Evolutionary conservation across 306 rosid species (phyloP).

Genomic region (Glycine soja): DNA sequence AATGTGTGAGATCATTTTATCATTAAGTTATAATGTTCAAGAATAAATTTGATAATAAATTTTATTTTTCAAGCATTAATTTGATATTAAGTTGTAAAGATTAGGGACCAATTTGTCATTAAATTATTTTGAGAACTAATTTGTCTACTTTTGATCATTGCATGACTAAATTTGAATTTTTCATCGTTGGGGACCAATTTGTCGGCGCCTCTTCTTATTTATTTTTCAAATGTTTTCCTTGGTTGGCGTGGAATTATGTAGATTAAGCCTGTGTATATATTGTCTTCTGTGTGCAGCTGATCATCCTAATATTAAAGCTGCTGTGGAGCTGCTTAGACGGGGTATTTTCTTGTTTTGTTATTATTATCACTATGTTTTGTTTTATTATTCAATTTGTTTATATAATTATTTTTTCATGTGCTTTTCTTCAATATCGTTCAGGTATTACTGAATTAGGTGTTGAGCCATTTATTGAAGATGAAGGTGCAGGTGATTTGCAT

Average conservation of each 20-base stretch:
- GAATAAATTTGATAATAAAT: no score
- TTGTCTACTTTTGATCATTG: no score
- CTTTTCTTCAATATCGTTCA: constrained; percentile 37
- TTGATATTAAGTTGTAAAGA: no score
- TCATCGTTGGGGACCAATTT: no score
- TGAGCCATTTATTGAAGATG: constrained; percentile 84
- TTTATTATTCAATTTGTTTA: background rate
- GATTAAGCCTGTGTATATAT: constrained; percentile 19
- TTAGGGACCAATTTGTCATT: no score
- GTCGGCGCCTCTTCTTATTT: no score
- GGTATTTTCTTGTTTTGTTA: constrained; percentile 55
- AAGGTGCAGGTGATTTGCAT: constrained; percentile 79
- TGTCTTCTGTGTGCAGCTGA: constrained; percentile 66
- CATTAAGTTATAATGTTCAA: no score
- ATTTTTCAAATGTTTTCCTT: background rate
- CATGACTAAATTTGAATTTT: no score
- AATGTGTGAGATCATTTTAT: no score
- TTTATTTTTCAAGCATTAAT: no score
- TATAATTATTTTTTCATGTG: constrained; percentile 1
- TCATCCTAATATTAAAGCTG: constrained; percentile 93
- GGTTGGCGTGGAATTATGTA: constrained; percentile 15
- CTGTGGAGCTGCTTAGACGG: constrained; percentile 74
- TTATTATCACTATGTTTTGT: background rate
- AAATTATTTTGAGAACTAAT: no score
- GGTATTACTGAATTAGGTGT: constrained; percentile 70